Evolutionary conservation across 495 filamentous ascomycete genomes (phyloP).

Genomic region (Lichenothelia convexa): DNA sequence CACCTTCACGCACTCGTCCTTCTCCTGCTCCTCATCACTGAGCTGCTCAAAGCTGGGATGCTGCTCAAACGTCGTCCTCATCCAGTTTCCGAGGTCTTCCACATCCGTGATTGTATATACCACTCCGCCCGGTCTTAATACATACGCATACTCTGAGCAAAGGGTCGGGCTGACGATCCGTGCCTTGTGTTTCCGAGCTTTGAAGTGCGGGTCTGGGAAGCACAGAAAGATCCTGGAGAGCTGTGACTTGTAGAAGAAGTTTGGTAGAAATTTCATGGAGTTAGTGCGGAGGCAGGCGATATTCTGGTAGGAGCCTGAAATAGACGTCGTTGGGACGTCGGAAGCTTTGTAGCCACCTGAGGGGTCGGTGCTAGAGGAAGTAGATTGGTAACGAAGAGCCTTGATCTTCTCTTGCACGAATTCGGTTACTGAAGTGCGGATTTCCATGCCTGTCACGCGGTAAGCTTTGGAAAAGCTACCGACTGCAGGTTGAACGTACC

Average conservation of each 20-base stretch:
- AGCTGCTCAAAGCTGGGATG: conserved; percentile 51
- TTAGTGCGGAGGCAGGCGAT: conserved; percentile 74
- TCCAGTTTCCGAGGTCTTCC: conserved; percentile 83
- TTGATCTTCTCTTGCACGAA: conserved; percentile 74
- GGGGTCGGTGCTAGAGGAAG: conserved; percentile 14
- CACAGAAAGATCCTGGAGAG: conserved; percentile 87
- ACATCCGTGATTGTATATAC: conserved; percentile 96
- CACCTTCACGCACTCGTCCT: conserved; percentile 56
- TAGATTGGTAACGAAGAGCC: conserved; percentile 54
- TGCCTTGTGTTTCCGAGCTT: conserved; percentile 89
- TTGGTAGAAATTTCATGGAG: conserved; percentile 96
- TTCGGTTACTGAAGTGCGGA: conserved; percentile 70
- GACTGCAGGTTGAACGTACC: conserved; percentile 30
- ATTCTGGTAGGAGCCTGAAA: conserved; percentile 52
- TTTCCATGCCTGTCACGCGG: conserved; percentile 48
- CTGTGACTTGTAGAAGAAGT: conserved; percentile 65
- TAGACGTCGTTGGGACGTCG: conserved; percentile 1
- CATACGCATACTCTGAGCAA: conserved; percentile 85
- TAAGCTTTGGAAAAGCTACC: conserved; percentile 1
- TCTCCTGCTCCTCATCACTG: conserved; percentile 21
- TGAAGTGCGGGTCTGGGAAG: conserved; percentile 98
- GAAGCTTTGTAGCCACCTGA: conserved; percentile 2
- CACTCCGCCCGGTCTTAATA: conserved; percentile 61
- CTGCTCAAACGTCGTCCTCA: conserved; percentile 63
- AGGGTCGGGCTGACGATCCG: conserved; percentile 78